Evolutionary conservation across 805 yeast genomes (phyloP), one percentile per base, ranked within the genome.

Genomic region (Saccharomycopsis sp.): DNA sequence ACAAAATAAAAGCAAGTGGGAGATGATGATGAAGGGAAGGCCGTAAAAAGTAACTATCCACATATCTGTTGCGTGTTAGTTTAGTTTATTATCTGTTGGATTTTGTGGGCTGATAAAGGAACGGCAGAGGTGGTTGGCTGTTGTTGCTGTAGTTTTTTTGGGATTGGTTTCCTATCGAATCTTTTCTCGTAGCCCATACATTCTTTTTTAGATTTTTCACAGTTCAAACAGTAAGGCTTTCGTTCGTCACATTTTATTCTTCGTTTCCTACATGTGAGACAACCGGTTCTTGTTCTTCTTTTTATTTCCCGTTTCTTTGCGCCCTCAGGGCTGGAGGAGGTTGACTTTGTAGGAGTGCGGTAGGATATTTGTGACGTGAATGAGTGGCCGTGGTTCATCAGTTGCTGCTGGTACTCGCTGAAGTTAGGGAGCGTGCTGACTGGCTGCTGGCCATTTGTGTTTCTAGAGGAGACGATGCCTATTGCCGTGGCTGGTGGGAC

Each of bases 161-260:
- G 14, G 26, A 27, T 34, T 14, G 5, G 28, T 27, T 29, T 36
- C 40, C 5, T 7, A 29, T 13, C 35, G 4, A 16, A 33, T 33
- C 40, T 44, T 14, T 51, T 47, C 49, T 75, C 84, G 57, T 82
- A 81, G 3, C 87, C 88, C n/a, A 76, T 61, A 53, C 89, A 82
- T 8, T 72, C 70, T 47, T 81, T 79, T 56, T 75, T 75, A 20
- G 77, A 68, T 45, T 81, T 71, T 53, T 76, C 79, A 58, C 89
- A 82, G 55, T 82, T 81, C 53, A 65, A 67, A 58, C 89, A 82
- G 45, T 71, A 67, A 1, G 88, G 87, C 54, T 77, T 81, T 40
- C 79, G 60, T 63, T 82, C 89, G 60, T 82, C 89, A 60, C 89
- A 82, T 62, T 81, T 81, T 55, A 81, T 79, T 37, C 88, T 65